These are phyloP conservation scores for Pythium volutum DNA, from an alignment of 352 stramenopile genomes.

Conservation along the genomic window DNA sequence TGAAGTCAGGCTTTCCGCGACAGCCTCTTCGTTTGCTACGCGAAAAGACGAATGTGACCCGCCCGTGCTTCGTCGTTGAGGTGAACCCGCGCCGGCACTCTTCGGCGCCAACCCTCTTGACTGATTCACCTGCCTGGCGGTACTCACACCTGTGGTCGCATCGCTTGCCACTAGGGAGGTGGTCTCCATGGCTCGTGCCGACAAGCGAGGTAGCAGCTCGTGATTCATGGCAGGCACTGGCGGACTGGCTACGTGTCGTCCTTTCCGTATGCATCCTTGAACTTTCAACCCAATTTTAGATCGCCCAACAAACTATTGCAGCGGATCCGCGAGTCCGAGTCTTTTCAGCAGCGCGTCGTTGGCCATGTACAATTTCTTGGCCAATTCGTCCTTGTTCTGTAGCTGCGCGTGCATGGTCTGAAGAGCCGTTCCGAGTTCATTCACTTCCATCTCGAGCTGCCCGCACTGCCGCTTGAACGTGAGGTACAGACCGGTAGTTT, in stretches of 20 bases:
- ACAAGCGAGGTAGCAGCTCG: not conserved
- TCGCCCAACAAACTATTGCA: too few species aligned
- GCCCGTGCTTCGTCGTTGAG: too few species aligned
- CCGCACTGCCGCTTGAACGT: conserved; percentile 51
- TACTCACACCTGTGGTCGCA: not conserved
- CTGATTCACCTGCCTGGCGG: not conserved
- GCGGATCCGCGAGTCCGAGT: conserved; percentile 23
- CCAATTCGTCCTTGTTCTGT: conserved; percentile 46
- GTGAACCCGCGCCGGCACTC: too few species aligned
- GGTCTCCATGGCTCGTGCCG: not conserved
- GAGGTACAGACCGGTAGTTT: conserved; percentile 58
- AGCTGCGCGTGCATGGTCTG: conserved; percentile 40
- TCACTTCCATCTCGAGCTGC: conserved; percentile 34
- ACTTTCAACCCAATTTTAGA: not conserved
- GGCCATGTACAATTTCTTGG: conserved; percentile 59
- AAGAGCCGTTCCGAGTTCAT: conserved; percentile 32
- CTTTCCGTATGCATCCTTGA: not conserved
- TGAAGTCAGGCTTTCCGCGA: not conserved
- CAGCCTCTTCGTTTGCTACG: too few species aligned
- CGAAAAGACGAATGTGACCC: too few species aligned
- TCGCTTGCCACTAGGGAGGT: not conserved
- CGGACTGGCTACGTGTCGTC: not conserved
- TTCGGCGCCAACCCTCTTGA: too few species aligned
- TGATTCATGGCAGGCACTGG: not conserved
- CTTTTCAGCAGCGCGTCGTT: conserved; percentile 58